phyloP scores from a whole-genome alignment of 1,284 basidiomycete species.

The Boletus sp. region DNA sequence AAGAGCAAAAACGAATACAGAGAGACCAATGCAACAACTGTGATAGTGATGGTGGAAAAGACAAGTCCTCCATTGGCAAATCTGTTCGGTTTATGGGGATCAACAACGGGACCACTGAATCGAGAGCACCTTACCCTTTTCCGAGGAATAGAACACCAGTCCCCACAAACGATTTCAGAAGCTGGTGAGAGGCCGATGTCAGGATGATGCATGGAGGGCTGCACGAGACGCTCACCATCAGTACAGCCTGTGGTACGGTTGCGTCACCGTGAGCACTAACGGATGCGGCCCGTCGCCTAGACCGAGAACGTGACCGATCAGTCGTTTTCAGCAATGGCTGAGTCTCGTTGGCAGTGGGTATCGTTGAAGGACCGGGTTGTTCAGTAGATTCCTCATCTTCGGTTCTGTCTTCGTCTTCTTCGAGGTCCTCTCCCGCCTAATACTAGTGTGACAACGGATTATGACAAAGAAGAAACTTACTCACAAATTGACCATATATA shows the following conservation, averaged over 20 bases:
- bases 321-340: slow-evolving; percentile 43
- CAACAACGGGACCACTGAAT: not conserved
- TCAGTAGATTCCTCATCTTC: slow-evolving; percentile 44
- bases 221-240: slow-evolving; percentile 65
- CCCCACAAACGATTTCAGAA: slow-evolving; percentile 95
- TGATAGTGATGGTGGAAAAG: slow-evolving; percentile 82
- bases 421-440: slow-evolving; percentile 92
- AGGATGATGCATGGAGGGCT: slow-evolving; percentile 8
- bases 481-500: slow-evolving; percentile 91
- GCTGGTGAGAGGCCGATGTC: slow-evolving; percentile 41
- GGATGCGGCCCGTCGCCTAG: slow-evolving; percentile 54
- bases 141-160: slow-evolving; percentile 97
- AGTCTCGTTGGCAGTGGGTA: slow-evolving; percentile 36
- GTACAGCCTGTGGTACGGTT: slow-evolving; percentile 81
- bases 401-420: slow-evolving; percentile 68
- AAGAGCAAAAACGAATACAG: slow-evolving; percentile 94
- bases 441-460: slow-evolving; percentile 2
- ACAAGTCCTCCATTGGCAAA: slow-evolving; percentile 96
- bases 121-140: slow-evolving; percentile 60
- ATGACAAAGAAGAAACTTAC: slow-evolving; percentile 32
- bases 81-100: slow-evolving; percentile 39
- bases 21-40: slow-evolving; percentile 84
- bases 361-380: slow-evolving; percentile 28
- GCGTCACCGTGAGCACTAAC: slow-evolving; percentile 76
- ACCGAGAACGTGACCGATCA: slow-evolving; percentile 42